These are phyloP conservation scores for Athelia sp. DNA, from an alignment of 1,284 basidiomycete genomes.

Conservation along the genomic window DNA sequence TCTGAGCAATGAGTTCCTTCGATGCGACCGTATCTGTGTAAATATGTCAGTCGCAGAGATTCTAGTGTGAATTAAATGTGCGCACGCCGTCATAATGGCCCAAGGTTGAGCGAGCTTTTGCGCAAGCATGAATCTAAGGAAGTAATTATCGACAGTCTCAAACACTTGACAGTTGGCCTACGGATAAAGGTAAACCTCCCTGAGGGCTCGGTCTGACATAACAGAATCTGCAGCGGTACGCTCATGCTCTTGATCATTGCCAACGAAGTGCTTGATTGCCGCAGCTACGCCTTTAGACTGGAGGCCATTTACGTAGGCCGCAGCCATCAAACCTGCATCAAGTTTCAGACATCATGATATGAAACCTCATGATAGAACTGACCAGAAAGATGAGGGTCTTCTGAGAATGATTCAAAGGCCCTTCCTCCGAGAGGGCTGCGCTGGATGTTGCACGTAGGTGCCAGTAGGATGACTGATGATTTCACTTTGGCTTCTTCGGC, in stretches of 20 bases:
- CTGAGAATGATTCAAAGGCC: slow-evolving; percentile 68
- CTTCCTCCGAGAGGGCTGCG: slow-evolving; percentile 57
- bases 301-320: slow-evolving; percentile 62
- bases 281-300: slow-evolving; percentile 61
- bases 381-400: slow-evolving; percentile 64
- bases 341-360: neutral
- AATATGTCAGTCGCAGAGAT: slow-evolving; percentile 6
- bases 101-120: slow-evolving; percentile 56
- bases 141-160: neutral
- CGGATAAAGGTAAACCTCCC: slow-evolving; percentile 71
- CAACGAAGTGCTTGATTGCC: slow-evolving; percentile 48
- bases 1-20: slow-evolving; percentile 63
- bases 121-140: slow-evolving; percentile 56
- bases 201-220: slow-evolving; percentile 56
- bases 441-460: slow-evolving; percentile 70
- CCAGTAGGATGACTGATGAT: slow-evolving; percentile 56
- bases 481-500: slow-evolving; percentile 60
- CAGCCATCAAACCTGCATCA: slow-evolving; percentile 44
- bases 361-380: slow-evolving; percentile 6
- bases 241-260: slow-evolving; percentile 67
- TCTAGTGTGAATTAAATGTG: slow-evolving; percentile 5
- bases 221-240: slow-evolving; percentile 59
- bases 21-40: slow-evolving; percentile 56
- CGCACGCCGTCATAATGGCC: slow-evolving; percentile 60
- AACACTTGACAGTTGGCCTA: slow-evolving; percentile 27